phyloP scores from a whole-genome alignment of 176 grass and related monocot species.

The Juncus inflexus region DNA sequence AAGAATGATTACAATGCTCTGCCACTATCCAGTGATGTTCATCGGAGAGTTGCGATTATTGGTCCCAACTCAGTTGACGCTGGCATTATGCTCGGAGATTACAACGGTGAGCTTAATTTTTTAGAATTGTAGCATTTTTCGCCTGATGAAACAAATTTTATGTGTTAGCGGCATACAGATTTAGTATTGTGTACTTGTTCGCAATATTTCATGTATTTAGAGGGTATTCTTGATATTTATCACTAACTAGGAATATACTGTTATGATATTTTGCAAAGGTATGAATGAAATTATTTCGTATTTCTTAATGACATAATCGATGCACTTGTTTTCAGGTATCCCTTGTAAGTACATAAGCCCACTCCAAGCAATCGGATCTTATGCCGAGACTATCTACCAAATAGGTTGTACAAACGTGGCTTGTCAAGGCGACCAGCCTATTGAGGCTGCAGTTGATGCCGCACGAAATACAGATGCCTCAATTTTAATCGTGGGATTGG shows the following conservation, averaged over 20 bases:
- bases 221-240: slow-evolving; percentile 2
- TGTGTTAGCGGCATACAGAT: background rate
- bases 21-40: slow-evolving; percentile 45
- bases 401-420: slow-evolving; percentile 57
- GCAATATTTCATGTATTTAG: background rate
- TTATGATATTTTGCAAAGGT: too few species aligned
- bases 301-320: too few species aligned
- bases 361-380: slow-evolving; percentile 57
- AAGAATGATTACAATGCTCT: slow-evolving; percentile 54
- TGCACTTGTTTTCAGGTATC: slow-evolving; percentile 32
- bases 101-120: slow-evolving; percentile 41
- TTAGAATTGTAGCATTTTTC: background rate
- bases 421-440: slow-evolving; percentile 45
- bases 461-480: slow-evolving; percentile 67
- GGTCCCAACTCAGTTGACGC: slow-evolving; percentile 83
- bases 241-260: too few species aligned
- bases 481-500: slow-evolving; percentile 62
- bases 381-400: slow-evolving; percentile 50
- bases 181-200: background rate
- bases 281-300: too few species aligned
- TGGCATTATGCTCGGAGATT: slow-evolving; percentile 89
- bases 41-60: slow-evolving; percentile 68
- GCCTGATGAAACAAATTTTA: background rate
- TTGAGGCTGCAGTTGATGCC: slow-evolving; percentile 44
- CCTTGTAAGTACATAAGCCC: slow-evolving; percentile 76